Base-by-base conservation (phyloP, 768 basidiomycete species). In the Podaxis pistillaris region DNA sequence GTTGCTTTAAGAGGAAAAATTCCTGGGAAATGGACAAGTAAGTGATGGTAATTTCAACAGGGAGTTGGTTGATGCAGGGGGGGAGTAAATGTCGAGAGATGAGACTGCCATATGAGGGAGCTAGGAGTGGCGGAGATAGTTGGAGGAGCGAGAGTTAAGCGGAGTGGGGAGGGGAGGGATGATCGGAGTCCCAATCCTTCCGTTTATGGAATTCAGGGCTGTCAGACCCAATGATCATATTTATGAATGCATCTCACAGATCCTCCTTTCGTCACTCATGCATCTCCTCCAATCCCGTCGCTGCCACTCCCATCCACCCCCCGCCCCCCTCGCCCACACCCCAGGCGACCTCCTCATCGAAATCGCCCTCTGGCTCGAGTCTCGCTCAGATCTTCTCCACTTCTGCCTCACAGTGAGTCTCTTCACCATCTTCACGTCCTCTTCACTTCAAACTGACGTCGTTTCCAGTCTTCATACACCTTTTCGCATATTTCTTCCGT, bases 301-400 rank as follows among this genome's bases (percentile, higher is more conserved):
- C 28, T 17, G 46, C 8, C 36, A 6, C 13, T 24, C 47, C 22
- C 2, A 3, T 7, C 22, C 19, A 8, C 3, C 22, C 9, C 53
- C 60, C 15, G 56, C 66, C 17, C 56, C 67, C 63, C 40, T 74
- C 5, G 58, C 50, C 6, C 58, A 66, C 17, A 62, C 72, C 7
- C 90, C 89, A 0, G 79, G 78, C 36, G 90, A 92, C 71, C 70
- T 91, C 50, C 77, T 91, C 47, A 81, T 90, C 49, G 88, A 91
- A 70, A 81, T 91, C 55, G 83, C 88, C 0, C 71, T 72, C 26
- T 79, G 80, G 68, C 72, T 91, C 47, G 76, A 83, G 40, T 79
- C 76, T 37, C 81, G 79, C 50, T 69, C 76, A 3, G 87, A 91
- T 70, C 60, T 88, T 19, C 75, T 89, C 47, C 84, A 79, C 65